Conservation (phyloP, 2,329 filamentous ascomycete species). For the Fusarium sp. region DNA sequence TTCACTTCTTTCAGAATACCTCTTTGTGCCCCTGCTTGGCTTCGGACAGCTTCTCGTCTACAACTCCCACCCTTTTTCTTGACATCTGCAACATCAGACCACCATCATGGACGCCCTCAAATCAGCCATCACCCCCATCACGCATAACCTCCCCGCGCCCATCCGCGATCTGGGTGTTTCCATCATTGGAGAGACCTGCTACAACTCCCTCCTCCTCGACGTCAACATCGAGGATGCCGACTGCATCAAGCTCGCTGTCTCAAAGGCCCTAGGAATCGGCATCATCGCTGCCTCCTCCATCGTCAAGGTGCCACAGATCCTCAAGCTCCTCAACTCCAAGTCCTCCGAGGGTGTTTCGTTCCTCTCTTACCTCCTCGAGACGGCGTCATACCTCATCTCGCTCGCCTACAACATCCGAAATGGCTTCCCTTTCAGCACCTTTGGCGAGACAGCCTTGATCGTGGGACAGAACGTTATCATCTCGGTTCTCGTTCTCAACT, state of each 20-base stretch:
- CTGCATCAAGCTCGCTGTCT: conserved; percentile 90
- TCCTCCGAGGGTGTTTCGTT: conserved; percentile 89
- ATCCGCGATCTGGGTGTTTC: conserved; percentile 81
- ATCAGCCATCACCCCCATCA: conserved; percentile 75
- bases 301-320: conserved; percentile 96
- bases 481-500: conserved; percentile 86
- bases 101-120: conserved; percentile 71
- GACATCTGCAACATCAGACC: neutral
- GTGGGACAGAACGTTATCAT: conserved; percentile 93
- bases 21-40: conserved; percentile 4
- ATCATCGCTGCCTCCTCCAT: conserved; percentile 92
- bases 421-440: conserved; percentile 95
- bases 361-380: conserved; percentile 93
- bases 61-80: neutral
- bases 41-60: conserved; percentile 3
- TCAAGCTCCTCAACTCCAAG: conserved; percentile 86
- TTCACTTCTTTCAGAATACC: conserved; percentile 35
- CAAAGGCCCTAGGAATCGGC: conserved; percentile 91
- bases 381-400: conserved; percentile 85
- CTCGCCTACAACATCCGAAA: conserved; percentile 94
- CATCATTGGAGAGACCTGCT: conserved; percentile 86
- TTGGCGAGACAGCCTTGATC: conserved; percentile 93
- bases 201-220: conserved; percentile 86
- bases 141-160: conserved; percentile 78
- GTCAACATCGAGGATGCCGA: conserved; percentile 81